Conservation (phyloP, 495 filamentous ascomycete species). For the Aspergillus indologenus region DNA sequence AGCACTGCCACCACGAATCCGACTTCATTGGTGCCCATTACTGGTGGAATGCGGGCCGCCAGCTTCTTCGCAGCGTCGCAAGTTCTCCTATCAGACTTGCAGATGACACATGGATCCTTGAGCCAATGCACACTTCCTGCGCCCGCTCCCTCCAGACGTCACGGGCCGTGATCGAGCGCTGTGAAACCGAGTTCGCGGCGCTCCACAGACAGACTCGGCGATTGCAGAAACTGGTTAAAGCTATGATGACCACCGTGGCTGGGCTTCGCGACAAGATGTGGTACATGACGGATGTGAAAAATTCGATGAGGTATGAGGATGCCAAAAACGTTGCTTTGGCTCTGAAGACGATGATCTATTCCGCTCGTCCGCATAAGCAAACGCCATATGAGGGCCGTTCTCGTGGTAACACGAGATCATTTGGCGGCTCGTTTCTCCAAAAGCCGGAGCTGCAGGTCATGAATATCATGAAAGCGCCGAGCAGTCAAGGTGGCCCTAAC, state of each 20-base stretch:
- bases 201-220: constrained; percentile 36
- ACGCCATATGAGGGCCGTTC: constrained; percentile 44
- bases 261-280: constrained; percentile 87
- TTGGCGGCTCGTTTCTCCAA: constrained; percentile 65
- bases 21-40: constrained; percentile 49
- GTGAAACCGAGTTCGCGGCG: constrained; percentile 39
- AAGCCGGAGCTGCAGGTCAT: constrained; percentile 84
- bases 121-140: constrained; percentile 38
- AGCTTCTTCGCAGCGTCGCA: constrained; percentile 31
- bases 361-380: constrained; percentile 42
- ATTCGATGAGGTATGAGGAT: constrained; percentile 86
- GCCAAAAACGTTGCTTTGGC: constrained; percentile 83
- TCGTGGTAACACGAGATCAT: constrained; percentile 46
- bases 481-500: constrained; percentile 84
- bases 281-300: constrained; percentile 95
- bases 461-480: constrained; percentile 78
- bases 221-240: constrained; percentile 36
- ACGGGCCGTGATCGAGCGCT: constrained; percentile 40
- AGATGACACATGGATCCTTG: constrained; percentile 44
- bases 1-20: constrained; percentile 34
- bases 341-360: constrained; percentile 80
- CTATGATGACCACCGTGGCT: constrained; percentile 32
- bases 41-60: constrained; percentile 47
- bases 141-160: constrained; percentile 35
- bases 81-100: constrained; percentile 17